Base-by-base conservation (phyloP, 495 filamentous ascomycete species). In the Umbilicaria muhlenbergii region DNA sequence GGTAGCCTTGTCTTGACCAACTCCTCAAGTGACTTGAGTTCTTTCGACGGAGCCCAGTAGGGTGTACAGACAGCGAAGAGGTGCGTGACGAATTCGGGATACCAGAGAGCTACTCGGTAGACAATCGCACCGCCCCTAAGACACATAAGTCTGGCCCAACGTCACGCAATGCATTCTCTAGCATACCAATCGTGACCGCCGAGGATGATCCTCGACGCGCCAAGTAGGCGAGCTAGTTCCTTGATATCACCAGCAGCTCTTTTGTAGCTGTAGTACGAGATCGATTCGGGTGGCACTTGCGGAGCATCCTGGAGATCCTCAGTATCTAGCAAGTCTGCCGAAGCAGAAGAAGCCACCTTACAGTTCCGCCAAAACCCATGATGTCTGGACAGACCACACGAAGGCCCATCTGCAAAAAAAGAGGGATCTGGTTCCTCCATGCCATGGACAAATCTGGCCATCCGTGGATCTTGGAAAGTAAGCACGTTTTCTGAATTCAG, bases 161-260 rank as follows among this genome's bases (percentile, higher is more conserved):
- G 21, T 47, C 15, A 44, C 24, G 24, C 6, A 28, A 28, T 28
- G 24, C 4, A 6, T 28, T 28, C 24, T 28, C 24, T 6, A 28
- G 35, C 68, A 53, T 78, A 85, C 88, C 87, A 94, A 59, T 94
- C 86, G 57, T 94, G 86, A 7, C 85, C 86, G 12, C 82, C 81
- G 11, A 93, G 67, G 21, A 92, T 77, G 48, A 85, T 76, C 8
- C 58, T 64, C 10, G 61, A 56, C 33, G 69, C 68, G 16, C 74
- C 66, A 16, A 89, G 61, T 16, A 77, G 69, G 3, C 57, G 52
- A 4, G 78, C 73, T 7, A 86, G 66, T 45, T 70, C 74, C 16
- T 70, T 74, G 51, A 92, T 73, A 53, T 88, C 83, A 35, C 77
- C 70, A 16, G 81, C 71, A 44, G 75, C 71, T 36, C 68, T 71